Evolutionary conservation across 2,329 filamentous ascomycete species (phyloP), one percentile per base, ranked within the genome.

Genomic region (Dactylonectria macrodidyma): DNA sequence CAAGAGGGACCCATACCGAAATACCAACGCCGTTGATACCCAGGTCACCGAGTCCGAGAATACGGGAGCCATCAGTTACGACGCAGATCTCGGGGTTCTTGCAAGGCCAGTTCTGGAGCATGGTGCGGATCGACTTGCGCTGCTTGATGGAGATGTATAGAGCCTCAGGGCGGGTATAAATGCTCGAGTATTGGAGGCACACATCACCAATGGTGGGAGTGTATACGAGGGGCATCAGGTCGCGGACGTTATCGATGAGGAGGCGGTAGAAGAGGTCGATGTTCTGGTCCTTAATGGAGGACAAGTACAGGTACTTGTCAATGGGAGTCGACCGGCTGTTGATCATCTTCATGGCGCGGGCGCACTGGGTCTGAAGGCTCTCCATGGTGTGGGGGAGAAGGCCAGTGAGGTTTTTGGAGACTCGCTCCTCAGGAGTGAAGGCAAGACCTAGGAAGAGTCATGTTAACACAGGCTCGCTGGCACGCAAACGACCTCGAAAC

Each of bases 1-100:
- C 19, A 22, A 38, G 16, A 38, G 41, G 41, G 26, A 30, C 50
- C 5, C 89, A 84, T 83, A 91, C 95, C 69, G 96, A 95, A 82
- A 99, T 99, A 73, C 96, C 96, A 86, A 98, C 97, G 78, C 96
- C 96, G 82, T 98, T 98, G 73, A 99, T 92, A 75, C 96, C 96
- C 65, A 98, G 89, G 83, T 99, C 96, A 75, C 96, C 96, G 44
- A 99, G 90, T 78, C 96, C 95, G 66, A 95, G 91, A 81, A 91
- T 98, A 73, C 96, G 92, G 56, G 95, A 98, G 69, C 96, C 96
- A 81, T 99, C 96, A 16, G 96, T 98, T 75, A 99, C 92, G 80
- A 97, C 95, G 78, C 95, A 97, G 79, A 99, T 99, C 82, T 98
- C 94, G 36, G 97, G 95, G 72, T 94, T 90, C 72, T 88, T 84